These are phyloP conservation scores for Hypomontagnella submonticulosa DNA, from an alignment of 495 filamentous ascomycete genomes.

Conservation along the genomic window DNA sequence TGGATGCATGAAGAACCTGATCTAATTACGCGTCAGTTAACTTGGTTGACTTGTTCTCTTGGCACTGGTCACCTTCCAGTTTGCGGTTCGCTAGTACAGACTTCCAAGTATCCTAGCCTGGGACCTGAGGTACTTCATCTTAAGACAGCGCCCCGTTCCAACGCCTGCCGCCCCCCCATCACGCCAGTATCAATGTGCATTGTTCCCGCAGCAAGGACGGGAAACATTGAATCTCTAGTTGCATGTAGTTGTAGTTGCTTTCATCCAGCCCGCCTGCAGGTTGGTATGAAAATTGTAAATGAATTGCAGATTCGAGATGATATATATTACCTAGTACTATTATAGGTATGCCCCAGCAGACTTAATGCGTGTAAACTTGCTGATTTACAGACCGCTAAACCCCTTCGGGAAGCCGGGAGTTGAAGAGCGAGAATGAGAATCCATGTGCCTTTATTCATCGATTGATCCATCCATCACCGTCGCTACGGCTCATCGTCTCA, in stretches of 20 bases:
- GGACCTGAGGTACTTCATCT: slow-evolving; percentile 35
- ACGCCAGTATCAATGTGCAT: slow-evolving; percentile 37
- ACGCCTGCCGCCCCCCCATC: slow-evolving; percentile 27
- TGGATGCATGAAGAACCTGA: slow-evolving; percentile 37
- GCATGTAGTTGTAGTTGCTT: slow-evolving; percentile 5
- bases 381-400: slow-evolving; percentile 6
- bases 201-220: slow-evolving; percentile 25
- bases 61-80: slow-evolving; percentile 22
- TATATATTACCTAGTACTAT: background rate
- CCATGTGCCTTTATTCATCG: slow-evolving; percentile 10
- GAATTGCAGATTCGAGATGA: slow-evolving; percentile 19
- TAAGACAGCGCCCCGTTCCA: slow-evolving; percentile 23
- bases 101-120: slow-evolving; percentile 32
- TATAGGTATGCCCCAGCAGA: no score
- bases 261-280: slow-evolving; percentile 32
- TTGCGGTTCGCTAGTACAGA: slow-evolving; percentile 23
- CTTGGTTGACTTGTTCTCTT: slow-evolving; percentile 29
- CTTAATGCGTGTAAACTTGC: background rate
- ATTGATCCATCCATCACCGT: slow-evolving; percentile 15
- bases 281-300: slow-evolving; percentile 17
- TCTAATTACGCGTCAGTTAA: slow-evolving; percentile 40
- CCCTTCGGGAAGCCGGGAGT: slow-evolving; percentile 42
- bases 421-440: slow-evolving; percentile 27
- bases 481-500: slow-evolving; percentile 23
- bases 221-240: slow-evolving; percentile 11